These are phyloP conservation scores for Testicularia cyperi DNA, from an alignment of 1,284 basidiomycete species.

Conservation along the genomic window DNA sequence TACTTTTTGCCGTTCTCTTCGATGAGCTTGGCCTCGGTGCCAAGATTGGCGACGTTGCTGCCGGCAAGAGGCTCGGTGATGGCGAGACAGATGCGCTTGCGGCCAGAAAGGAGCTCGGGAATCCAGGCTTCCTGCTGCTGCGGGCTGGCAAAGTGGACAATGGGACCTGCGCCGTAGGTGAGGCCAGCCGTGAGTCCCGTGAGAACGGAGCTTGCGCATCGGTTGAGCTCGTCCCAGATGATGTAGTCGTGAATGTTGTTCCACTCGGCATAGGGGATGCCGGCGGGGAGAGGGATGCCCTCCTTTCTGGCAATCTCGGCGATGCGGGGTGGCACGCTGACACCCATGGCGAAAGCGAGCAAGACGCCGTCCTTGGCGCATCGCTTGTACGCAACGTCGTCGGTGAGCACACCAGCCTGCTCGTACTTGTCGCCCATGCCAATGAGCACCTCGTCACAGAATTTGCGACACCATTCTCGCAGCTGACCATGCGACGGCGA, in stretches of 20 bases:
- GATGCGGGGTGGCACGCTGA: constrained; percentile 31
- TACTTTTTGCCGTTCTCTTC: constrained; percentile 53
- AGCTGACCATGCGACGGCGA: constrained; percentile 29
- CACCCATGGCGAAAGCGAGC: constrained; percentile 41
- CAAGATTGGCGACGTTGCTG: constrained; percentile 59
- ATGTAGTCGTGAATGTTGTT: constrained; percentile 53
- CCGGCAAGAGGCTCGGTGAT: constrained; percentile 58
- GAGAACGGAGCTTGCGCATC: constrained; percentile 26
- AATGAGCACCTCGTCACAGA: constrained; percentile 37
- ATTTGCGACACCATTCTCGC: constrained; percentile 36
- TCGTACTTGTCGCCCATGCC: constrained; percentile 29
- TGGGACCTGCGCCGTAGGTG: constrained; percentile 30
- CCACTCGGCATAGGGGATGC: constrained; percentile 42
- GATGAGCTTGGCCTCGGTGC: constrained; percentile 49
- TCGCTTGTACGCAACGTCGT: constrained; percentile 31
- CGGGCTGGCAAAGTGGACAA: constrained; percentile 46
- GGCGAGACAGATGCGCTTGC: constrained; percentile 48
- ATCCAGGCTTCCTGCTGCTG: constrained; percentile 41
- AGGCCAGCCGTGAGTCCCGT: constrained; percentile 39
- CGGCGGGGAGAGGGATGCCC: constrained; percentile 34
- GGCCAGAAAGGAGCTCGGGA: constrained; percentile 43
- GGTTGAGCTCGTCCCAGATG: constrained; percentile 47
- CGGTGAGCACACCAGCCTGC: constrained; percentile 24
- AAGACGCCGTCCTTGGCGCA: constrained; percentile 49
- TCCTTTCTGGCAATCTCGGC: constrained; percentile 29